Evolutionary conservation across 2,329 filamentous ascomycete genomes (phyloP).

Genomic region (Fusarium guadeloupense): DNA sequence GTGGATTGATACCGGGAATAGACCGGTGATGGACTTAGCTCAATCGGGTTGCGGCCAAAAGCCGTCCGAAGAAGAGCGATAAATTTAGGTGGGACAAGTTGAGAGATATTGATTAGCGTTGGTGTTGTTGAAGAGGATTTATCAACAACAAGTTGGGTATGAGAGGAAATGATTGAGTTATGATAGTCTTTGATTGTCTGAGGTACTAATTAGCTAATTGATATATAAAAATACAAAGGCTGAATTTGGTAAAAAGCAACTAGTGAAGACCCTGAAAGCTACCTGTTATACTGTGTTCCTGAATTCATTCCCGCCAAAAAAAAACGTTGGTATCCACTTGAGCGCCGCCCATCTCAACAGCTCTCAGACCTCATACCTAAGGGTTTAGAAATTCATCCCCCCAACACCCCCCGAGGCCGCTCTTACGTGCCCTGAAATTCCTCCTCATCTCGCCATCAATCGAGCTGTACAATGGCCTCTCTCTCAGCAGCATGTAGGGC

Average conservation of each 20-base stretch:
- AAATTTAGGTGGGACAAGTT: conserved; percentile 19
- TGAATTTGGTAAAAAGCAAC: background rate
- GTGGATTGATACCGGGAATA: conserved; percentile 25
- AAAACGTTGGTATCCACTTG: conserved; percentile 45
- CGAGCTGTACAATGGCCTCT: conserved; percentile 67
- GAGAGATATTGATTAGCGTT: conserved; percentile 9
- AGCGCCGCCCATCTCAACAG: conserved; percentile 49
- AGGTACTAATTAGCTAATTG: background rate
- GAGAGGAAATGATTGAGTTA: too few relatives aligned
- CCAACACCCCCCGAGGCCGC: conserved; percentile 38
- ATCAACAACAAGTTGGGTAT: too few relatives aligned
- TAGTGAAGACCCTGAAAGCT: background rate
- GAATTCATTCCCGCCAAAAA: conserved; percentile 45
- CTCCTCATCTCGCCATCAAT: conserved; percentile 36
- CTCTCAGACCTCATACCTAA: conserved; percentile 35
- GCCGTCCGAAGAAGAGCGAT: conserved; percentile 26
- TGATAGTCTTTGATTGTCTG: background rate
- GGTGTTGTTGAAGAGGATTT: background rate
- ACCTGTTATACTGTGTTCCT: background rate
- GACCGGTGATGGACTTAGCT: conserved; percentile 6
- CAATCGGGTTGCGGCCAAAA: conserved; percentile 34
- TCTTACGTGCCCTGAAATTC: conserved; percentile 34
- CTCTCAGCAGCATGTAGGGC: conserved; percentile 70
- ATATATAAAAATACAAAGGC: background rate
- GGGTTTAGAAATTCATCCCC: conserved; percentile 31